Evolutionary conservation across 441 rosid species (phyloP).

Genomic region (Biscutella auriculata): DNA sequence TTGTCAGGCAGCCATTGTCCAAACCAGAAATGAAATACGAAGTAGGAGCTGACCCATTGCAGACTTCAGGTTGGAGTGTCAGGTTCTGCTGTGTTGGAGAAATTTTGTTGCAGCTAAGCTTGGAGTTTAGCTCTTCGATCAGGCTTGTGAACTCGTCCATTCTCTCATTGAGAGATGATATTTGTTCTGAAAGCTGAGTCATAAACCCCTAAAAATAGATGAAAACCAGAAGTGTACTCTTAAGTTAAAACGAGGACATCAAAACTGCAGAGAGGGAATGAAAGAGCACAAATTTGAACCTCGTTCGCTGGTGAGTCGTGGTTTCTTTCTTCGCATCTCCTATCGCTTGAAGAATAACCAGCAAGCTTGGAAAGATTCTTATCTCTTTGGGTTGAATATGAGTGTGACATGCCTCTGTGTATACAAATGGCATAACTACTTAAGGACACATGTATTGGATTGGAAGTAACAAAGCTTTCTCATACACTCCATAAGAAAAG

Average conservation of each 20-base stretch:
- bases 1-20: slow-evolving; percentile 67
- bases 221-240: background rate
- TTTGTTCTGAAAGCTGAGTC: slow-evolving; percentile 83
- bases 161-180: slow-evolving; percentile 69
- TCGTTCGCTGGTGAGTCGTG: slow-evolving; percentile 43
- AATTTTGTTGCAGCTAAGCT: slow-evolving; percentile 40
- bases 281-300: slow-evolving; percentile 24
- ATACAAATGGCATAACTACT: slow-evolving; percentile 18
- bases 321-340: slow-evolving; percentile 44
- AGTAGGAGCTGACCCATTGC: slow-evolving; percentile 84
- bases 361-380: slow-evolving; percentile 43
- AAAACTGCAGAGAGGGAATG: background rate
- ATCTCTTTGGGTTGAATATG: slow-evolving; percentile 69
- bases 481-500: slow-evolving; percentile 16
- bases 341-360: slow-evolving; percentile 30
- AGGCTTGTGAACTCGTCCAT: slow-evolving; percentile 79
- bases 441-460: slow-evolving; percentile 15
- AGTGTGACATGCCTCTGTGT: slow-evolving; percentile 68
- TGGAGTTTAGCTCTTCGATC: slow-evolving; percentile 69
- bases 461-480: slow-evolving; percentile 22
- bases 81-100: slow-evolving; percentile 58
- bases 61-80: slow-evolving; percentile 51
- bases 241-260: background rate
- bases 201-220: slow-evolving; percentile 37
- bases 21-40: slow-evolving; percentile 71